These are phyloP conservation scores for Erodium texanum DNA, from an alignment of 441 rosid genomes.

Conservation along the genomic window DNA sequence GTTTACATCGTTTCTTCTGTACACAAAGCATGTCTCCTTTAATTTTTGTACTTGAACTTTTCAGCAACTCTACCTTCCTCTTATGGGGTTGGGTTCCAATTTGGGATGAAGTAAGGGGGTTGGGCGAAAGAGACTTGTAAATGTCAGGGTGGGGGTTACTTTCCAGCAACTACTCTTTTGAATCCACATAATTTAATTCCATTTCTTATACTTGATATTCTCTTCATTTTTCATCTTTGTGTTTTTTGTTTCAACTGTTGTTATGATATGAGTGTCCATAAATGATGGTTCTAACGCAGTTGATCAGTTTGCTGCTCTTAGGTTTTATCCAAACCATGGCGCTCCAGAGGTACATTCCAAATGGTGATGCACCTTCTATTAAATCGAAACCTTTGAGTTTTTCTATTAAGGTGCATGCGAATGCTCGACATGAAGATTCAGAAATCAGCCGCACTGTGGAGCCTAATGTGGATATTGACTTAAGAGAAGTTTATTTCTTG, in stretches of 20 bases:
- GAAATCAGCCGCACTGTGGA: conserved; percentile 31
- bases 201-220: not conserved
- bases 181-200: not conserved
- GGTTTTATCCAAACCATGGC: conserved; percentile 45
- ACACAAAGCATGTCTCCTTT: not conserved
- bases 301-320: conserved; percentile 15
- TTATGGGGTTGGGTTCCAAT: too few relatives aligned
- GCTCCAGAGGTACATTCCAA: conserved; percentile 40
- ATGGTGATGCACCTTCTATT: conserved; percentile 37
- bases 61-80: too few relatives aligned
- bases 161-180: not conserved
- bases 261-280: not conserved
- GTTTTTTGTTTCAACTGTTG: not conserved
- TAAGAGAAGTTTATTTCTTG: conserved; percentile 81
- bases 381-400: conserved; percentile 37
- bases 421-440: conserved; percentile 30
- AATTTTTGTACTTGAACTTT: too few relatives aligned
- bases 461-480: conserved; percentile 53
- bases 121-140: not conserved
- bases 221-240: not conserved
- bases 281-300: not conserved
- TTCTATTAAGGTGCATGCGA: conserved; percentile 35
- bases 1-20: not conserved
- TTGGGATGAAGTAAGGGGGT: too few relatives aligned
- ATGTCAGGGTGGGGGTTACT: not conserved